Evolutionary conservation across 345 rosid species (phyloP).

Genomic region (Euclidium syriacum): DNA sequence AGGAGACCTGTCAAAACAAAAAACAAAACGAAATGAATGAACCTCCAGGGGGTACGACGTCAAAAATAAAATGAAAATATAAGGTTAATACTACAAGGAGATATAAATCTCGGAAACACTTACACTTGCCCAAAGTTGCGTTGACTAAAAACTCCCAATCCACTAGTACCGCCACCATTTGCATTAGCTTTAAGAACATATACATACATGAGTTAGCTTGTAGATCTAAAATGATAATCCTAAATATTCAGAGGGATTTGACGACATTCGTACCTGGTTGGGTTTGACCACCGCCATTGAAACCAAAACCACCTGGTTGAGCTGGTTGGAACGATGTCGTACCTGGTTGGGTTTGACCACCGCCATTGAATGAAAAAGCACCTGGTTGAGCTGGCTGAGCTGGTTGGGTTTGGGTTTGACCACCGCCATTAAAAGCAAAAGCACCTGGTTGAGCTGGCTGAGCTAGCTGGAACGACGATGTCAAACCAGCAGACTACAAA

Average conservation of each 20-base stretch:
- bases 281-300: too few species aligned
- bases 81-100: neutral
- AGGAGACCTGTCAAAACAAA: constrained; percentile 47
- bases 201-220: neutral
- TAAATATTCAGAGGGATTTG: neutral
- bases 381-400: too few species aligned
- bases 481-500: constrained; percentile 41
- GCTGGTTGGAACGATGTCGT: too few species aligned
- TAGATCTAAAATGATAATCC: neutral
- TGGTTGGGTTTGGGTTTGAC: constrained; percentile 57
- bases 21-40: neutral
- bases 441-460: constrained; percentile 51
- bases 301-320: too few species aligned
- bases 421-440: constrained; percentile 47
- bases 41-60: neutral
- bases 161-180: constrained; percentile 35
- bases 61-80: neutral
- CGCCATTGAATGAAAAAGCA: too few species aligned
- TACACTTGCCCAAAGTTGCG: constrained; percentile 48
- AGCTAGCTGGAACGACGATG: constrained; percentile 45
- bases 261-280: constrained; percentile 39
- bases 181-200: constrained; percentile 36
- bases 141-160: constrained; percentile 45
- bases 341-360: too few species aligned
- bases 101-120: constrained; percentile 2